Evolutionary conservation across 2,329 filamentous ascomycete species (phyloP), one percentile per base, ranked within the genome.

Genomic region (Scytalidium sp.): DNA sequence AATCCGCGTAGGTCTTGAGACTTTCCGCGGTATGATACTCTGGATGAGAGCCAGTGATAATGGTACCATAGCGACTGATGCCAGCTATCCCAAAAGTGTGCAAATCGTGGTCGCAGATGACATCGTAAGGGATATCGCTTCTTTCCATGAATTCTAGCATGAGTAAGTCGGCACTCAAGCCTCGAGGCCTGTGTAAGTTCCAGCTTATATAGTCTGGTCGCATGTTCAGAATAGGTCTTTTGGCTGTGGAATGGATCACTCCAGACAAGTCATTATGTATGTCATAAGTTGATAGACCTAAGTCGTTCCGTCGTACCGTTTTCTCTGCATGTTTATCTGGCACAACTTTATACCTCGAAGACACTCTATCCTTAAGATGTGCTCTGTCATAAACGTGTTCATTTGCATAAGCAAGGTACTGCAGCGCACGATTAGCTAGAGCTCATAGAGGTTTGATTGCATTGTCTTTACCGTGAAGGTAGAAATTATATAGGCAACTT

Each of bases 251-350:
- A 49, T 54, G 66, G n/a, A 62, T 58, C 9, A 56, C 57, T 11
- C 65, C 64, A 1, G 67, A 70, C 17, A 64, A 64, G 47, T 71
- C 68, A 17, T 55, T 62, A 49, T 72, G 68, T n/a, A 61, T 52
- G 45, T 72, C 69, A 50, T 72, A 71, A 17, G 58, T 50, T 1
- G 68, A 66, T n/a, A 70, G 59, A 9, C 69, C 69, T 3, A 70
- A 57, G 49, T 70, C 68, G 19, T 61, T 25, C 13, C 56, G 43
- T 41, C 56, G 46, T 11, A 54, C 50, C 25, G 55, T 50, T 17
- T 57, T 50, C 3, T 50, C 46, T 1, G 27, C 23, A 36, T 6
- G 5, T 15, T 36, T n/a, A 15, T 36, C 32, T 36, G 5, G 13
- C 13, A 7, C 8, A 8, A 29, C 25, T 29, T 7, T 8, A 7